Evolutionary conservation across 345 rosid genomes (phyloP), one percentile per base, ranked within the genome.

Genomic region (Clausena lansium): DNA sequence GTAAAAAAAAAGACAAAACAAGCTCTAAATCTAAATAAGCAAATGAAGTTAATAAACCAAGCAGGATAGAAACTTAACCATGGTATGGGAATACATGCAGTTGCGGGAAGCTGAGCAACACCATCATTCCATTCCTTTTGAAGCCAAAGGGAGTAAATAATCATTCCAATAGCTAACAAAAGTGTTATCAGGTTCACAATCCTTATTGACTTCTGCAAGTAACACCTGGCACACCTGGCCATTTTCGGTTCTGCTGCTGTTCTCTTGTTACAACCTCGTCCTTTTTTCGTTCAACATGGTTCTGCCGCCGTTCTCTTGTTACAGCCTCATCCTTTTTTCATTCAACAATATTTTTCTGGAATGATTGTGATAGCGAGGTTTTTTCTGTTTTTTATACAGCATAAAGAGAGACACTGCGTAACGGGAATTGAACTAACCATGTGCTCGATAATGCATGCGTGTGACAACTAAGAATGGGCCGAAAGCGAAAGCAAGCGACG

Each of bases 71-170:
- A 33, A 19, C 2, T 6, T 77, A 90, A 90, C 94, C 94, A 87
- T 27, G 94, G 94, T 50, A 0, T 68, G 19, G 91, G 92, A 70
- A 80, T 65, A 62, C 71, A 54, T 2, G 55, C 10, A 8, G 25
- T 13, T 11, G 73, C 11, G 35, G 84, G 68, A 30, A 90, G 77
- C 4, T 76, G 11, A 41, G 78, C 50, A 15, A 84, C 41, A 14
- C 82, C 82, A 1, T 35, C 58, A 50, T 77, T 74, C 94, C 94
- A 90, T 75, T 57, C 82, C 76, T 84, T 86, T 50, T 83, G 73
- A 0, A 90, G 87, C 92, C 94, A 90, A 15, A 90, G 88, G 1
- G 92, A 78, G 75, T 90, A 90, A 11, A 85, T 22, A 33, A 90
- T 83, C 76, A 86, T 70, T 27, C 77, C 88, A 66, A 80, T 57